Evolutionary conservation across 2,329 filamentous ascomycete species (phyloP), one percentile per base, ranked within the genome.

Genomic region (Ceratocystis cacaofunesta): DNA sequence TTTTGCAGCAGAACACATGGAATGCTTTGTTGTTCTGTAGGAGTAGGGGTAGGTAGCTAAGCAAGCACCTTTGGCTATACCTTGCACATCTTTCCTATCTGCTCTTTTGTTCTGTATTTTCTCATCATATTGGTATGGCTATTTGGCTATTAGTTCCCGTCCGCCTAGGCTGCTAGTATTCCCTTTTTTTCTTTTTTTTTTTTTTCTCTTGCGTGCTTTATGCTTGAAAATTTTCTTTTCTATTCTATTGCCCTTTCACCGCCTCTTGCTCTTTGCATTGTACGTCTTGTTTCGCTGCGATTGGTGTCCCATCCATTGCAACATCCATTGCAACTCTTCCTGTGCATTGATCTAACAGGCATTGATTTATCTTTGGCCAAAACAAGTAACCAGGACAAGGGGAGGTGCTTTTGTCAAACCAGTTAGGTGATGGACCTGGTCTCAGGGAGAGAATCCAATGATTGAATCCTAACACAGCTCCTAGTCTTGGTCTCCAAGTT

Each of bases 341-440:
- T 19, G 55, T 58, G 55, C 55, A 58, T 36, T 58, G 55, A 58
- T 58, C 55, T 58, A 36, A 30, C 28, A 17, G 32, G 52, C 52
- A 57, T 57, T 15, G n/a, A 19, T 32, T 36, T 57, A 58, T 17
- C 15, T 36, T 36, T 58, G 55, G 28, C 28, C 55, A 52, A 25
- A 52, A 52, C 48, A 52, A 52, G 19, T 1, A 12, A 15, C 36
- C 12, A 25, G 48, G 48, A 28, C 12, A 28, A 52, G 48, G 12
- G 7, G 28, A 52, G 48, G 48, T 52, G 55, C 55, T 58, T 36
- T 58, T 32, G 55, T 36, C 15, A 30, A 58, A 58, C 30, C 6
- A 15, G 12, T 4, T 8, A 8, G 28, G 7, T 58, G 32, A 25
- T 52, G 12, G 22, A 30, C 19, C 8, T 10, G 25, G 36, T 41